A percentile compares a stretch with the other conserved stretches of the same genome.
phyloP scores from a whole-genome alignment of 805 yeast species.

The Kurtzmaniella fragi region DNA sequence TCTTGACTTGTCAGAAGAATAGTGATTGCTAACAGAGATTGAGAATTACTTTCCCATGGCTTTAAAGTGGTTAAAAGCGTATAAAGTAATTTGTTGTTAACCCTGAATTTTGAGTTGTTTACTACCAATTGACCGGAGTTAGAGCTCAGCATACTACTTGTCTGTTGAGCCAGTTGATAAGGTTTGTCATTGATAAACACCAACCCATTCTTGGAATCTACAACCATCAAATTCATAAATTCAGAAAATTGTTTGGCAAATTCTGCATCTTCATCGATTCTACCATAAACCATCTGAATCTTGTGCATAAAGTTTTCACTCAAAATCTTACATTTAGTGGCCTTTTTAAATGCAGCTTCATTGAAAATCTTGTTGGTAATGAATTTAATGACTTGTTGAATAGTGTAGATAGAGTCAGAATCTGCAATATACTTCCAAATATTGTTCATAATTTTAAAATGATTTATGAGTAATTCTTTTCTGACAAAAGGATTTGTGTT shows the following conservation, averaged over 20 bases:
- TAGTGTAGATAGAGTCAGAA: constrained; percentile 43
- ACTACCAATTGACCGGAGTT: constrained; percentile 39
- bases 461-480: constrained; percentile 55
- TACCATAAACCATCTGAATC: constrained; percentile 44
- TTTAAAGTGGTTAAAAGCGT: constrained; percentile 59
- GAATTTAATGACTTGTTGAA: constrained; percentile 36
- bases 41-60: constrained; percentile 75
- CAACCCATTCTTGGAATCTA: constrained; percentile 47
- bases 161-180: constrained; percentile 35
- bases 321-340: constrained; percentile 68
- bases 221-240: constrained; percentile 45
- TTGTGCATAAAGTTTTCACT: constrained; percentile 70
- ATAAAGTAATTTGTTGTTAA: constrained; percentile 65
- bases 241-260: constrained; percentile 36
- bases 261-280: constrained; percentile 22
- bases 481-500: constrained; percentile 51
- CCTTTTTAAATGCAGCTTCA: constrained; percentile 58
- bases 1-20: constrained; percentile 59
- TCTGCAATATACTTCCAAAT: constrained; percentile 62
- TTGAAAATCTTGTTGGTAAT: constrained; percentile 47
- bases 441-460: constrained; percentile 51
- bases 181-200: constrained; percentile 42
- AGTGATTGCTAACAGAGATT: constrained; percentile 47
- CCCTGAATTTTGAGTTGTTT: constrained; percentile 48
- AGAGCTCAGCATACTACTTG: constrained; percentile 6